Evolutionary conservation across 495 filamentous ascomycete genomes (phyloP).

Genomic region (Patellaria atrata): DNA sequence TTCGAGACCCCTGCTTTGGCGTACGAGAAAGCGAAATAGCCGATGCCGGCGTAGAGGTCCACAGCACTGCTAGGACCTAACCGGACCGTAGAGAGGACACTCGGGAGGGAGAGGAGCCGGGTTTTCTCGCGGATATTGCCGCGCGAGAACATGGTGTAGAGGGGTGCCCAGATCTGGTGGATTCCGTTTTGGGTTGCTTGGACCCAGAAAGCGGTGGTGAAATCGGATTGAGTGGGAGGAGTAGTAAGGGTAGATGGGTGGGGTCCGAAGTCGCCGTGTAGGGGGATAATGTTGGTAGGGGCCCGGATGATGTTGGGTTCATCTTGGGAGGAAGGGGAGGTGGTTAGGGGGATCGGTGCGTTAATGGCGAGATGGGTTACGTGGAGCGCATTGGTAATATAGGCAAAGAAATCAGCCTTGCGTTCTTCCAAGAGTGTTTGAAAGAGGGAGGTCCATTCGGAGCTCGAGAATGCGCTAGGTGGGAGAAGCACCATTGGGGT

Average conservation of each 20-base stretch:
- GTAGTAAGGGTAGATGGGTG: conserved; percentile 11
- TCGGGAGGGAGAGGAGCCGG: conserved; percentile 44
- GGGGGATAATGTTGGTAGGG: conserved; percentile 43
- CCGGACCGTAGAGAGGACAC: conserved; percentile 17
- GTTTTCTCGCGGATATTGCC: conserved; percentile 86
- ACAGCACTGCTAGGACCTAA: conserved; percentile 38
- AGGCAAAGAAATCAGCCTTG: too few species aligned
- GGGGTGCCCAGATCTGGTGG: conserved; percentile 71
- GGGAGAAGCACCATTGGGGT: conserved; percentile 56
- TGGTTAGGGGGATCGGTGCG: conserved; percentile 15
- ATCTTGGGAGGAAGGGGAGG: conserved; percentile 4
- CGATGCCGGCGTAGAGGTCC: conserved; percentile 83
- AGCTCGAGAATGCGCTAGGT: conserved; percentile 38
- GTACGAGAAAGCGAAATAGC: conserved; percentile 82
- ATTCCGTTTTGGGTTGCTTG: conserved; percentile 63
- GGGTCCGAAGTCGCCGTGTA: conserved; percentile 56
- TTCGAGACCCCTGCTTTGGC: conserved; percentile 48
- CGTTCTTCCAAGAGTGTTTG: conserved; percentile 2
- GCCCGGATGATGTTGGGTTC: conserved; percentile 52
- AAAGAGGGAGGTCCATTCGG: conserved; percentile 36
- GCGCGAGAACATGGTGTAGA: conserved; percentile 81
- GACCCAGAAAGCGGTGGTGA: conserved; percentile 57
- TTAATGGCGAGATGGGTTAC: conserved; percentile 61
- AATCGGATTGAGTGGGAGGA: conserved; percentile 33
- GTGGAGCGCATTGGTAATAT: too few species aligned